Evolutionary conservation across 768 basidiomycete genomes (phyloP).

Genomic region (Mycena floridula): DNA sequence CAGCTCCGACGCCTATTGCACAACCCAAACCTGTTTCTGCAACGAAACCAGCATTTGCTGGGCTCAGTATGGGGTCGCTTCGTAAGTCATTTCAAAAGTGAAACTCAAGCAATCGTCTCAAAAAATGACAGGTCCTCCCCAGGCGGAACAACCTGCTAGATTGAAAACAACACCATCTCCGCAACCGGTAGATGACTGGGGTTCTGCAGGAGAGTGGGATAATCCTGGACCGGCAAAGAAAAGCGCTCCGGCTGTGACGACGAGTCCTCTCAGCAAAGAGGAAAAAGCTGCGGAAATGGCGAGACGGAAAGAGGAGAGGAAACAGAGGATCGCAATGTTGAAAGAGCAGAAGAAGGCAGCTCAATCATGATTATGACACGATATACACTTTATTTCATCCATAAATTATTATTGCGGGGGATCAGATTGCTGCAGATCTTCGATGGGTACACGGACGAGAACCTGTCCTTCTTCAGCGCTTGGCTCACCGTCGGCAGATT

Average conservation of each 20-base stretch:
- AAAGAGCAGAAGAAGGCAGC: conserved; percentile 72
- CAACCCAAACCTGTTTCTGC: conserved; percentile 17
- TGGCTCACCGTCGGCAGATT: conserved; percentile 20
- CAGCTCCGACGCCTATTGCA: conserved; percentile 28
- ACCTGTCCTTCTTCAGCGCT: conserved; percentile 40
- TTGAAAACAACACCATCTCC: no score
- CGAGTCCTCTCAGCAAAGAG: conserved; percentile 68
- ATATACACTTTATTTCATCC: no score
- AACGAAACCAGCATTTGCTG: conserved; percentile 6
- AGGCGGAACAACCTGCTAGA: no score
- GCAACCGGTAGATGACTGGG: conserved; percentile 9
- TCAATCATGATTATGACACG: conserved; percentile 10
- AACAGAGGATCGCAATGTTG: conserved; percentile 75
- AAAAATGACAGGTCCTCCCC: no score
- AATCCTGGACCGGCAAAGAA: conserved; percentile 9
- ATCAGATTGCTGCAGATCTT: conserved; percentile 44
- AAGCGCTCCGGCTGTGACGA: conserved; percentile 13
- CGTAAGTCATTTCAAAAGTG: no score
- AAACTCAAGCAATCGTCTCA: no score
- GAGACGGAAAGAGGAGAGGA: conserved; percentile 85
- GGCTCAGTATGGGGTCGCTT: no score
- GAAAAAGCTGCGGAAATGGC: conserved; percentile 94
- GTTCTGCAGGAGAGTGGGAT: conserved; percentile 13
- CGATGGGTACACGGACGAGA: conserved; percentile 69
- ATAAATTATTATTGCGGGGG: conserved; percentile 6